Conservation (phyloP, 2,329 filamentous ascomycete genomes). For the Colletotrichum tanaceti region DNA sequence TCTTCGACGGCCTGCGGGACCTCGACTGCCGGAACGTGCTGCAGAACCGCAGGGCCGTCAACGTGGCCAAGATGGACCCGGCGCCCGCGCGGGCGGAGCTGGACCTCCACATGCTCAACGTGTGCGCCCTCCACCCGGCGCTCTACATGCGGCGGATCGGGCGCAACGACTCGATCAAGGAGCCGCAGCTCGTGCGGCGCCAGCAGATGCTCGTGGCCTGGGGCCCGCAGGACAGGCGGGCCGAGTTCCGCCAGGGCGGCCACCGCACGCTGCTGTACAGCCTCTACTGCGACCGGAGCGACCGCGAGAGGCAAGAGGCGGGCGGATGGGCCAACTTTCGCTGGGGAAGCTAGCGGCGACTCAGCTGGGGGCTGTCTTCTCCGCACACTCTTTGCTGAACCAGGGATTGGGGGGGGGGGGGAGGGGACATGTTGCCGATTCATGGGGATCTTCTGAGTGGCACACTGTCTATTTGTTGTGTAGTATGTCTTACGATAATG, state of each 20-base stretch:
- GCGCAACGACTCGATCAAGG: slow-evolving; percentile 49
- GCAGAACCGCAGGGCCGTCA: slow-evolving; percentile 52
- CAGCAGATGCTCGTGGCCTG: slow-evolving; percentile 55
- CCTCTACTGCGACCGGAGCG: slow-evolving; percentile 45
- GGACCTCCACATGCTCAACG: slow-evolving; percentile 47
- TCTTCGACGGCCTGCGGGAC: slow-evolving; percentile 47
- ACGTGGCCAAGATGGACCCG: slow-evolving; percentile 48
- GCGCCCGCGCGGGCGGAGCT: slow-evolving; percentile 48
- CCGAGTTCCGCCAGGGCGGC: slow-evolving; percentile 45
- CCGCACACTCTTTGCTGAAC: no score
- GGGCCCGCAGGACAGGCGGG: slow-evolving; percentile 50
- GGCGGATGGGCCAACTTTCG: slow-evolving; percentile 36
- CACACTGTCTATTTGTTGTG: no score
- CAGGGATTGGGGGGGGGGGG: no score
- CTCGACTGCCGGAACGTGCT: slow-evolving; percentile 53
- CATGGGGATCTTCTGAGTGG: neutral
- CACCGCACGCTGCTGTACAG: slow-evolving; percentile 48
- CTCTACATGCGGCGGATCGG: slow-evolving; percentile 53
- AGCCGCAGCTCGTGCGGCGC: slow-evolving; percentile 50
- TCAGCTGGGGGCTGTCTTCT: no score
- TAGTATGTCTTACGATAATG: no score
- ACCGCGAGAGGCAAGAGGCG: slow-evolving; percentile 32
- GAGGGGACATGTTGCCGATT: neutral
- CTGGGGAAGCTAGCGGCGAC: slow-evolving; percentile 26
- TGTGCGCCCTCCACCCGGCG: slow-evolving; percentile 52